These are phyloP conservation scores for Penstemon barbatus DNA, from an alignment of 257 asterid genomes.

Conservation along the genomic window DNA sequence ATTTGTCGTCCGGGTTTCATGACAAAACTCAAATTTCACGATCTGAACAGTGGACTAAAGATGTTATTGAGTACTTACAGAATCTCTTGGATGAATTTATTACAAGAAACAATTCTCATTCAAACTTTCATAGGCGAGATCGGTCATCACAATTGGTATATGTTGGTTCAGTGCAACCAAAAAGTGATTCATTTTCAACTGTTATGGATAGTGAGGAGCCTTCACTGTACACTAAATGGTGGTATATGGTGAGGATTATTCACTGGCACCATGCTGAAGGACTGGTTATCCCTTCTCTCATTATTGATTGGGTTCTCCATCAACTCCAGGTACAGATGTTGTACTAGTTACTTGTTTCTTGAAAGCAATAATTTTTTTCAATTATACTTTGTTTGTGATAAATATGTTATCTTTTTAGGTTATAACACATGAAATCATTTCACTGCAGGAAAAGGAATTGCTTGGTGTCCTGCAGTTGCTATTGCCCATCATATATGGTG, in stretches of 20 bases:
- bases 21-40: constrained; percentile 81
- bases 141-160: constrained; percentile 65
- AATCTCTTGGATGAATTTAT: constrained; percentile 81
- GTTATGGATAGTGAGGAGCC: constrained; percentile 70
- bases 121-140: constrained; percentile 58
- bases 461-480: constrained; percentile 87
- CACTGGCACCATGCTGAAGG: constrained; percentile 99
- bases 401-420: constrained; percentile 31
- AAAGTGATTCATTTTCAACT: constrained; percentile 51
- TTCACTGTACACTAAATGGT: constrained; percentile 88
- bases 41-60: constrained; percentile 98
- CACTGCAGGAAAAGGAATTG: constrained; percentile 77
- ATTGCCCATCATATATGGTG: constrained; percentile 88
- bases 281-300: constrained; percentile 77
- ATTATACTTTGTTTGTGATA: constrained; percentile 2
- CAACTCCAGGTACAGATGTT: constrained; percentile 81
- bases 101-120: constrained; percentile 61
- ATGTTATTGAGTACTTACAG: constrained; percentile 89
- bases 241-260: constrained; percentile 92
- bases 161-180: constrained; percentile 64
- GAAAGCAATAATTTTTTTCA: constrained; percentile 6
- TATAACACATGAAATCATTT: constrained; percentile 27
- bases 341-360: constrained; percentile 12
- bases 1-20: constrained; percentile 65
- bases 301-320: constrained; percentile 94